phyloP scores from a whole-genome alignment of 495 filamentous ascomycete genomes.

The Penicillium cataractarum region DNA sequence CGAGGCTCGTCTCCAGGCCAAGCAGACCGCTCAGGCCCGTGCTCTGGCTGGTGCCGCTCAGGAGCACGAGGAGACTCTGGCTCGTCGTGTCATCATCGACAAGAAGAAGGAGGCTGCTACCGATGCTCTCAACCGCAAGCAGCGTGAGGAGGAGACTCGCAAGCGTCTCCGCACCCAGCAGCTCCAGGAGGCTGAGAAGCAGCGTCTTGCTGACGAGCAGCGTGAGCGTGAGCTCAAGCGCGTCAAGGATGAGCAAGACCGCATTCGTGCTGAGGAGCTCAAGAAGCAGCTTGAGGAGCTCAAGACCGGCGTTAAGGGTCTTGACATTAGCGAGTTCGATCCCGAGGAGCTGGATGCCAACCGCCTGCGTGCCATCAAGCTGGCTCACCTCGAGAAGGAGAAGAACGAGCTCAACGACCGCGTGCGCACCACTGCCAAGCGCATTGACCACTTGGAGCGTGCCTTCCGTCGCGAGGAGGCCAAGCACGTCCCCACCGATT shows the following conservation, averaged over 20 bases:
- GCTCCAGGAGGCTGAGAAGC: conserved; percentile 81
- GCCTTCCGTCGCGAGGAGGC: conserved; percentile 93
- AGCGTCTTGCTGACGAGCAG: conserved; percentile 87
- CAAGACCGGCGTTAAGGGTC: conserved; percentile 79
- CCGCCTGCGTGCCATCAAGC: conserved; percentile 88
- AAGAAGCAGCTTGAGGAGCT: conserved; percentile 96
- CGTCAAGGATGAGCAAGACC: conserved; percentile 84
- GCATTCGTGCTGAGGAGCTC: conserved; percentile 89
- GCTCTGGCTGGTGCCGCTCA: conserved; percentile 85
- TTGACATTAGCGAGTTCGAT: conserved; percentile 78
- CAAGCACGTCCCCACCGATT: conserved; percentile 88
- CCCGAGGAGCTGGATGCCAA: conserved; percentile 84
- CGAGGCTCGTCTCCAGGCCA: conserved; percentile 74
- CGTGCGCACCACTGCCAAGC: conserved; percentile 87
- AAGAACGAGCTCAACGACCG: conserved; percentile 93
- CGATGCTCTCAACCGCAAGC: conserved; percentile 77
- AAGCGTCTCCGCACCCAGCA: conserved; percentile 84
- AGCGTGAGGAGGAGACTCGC: conserved; percentile 87
- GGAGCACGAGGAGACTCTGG: conserved; percentile 87
- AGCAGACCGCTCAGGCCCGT: conserved; percentile 75
- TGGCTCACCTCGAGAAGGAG: conserved; percentile 94
- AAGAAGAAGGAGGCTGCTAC: conserved; percentile 95
- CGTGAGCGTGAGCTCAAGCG: conserved; percentile 87
- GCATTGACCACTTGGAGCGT: conserved; percentile 96
- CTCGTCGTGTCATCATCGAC: conserved; percentile 87